Percentiles rank a stretch among this genome's conserved stretches.
These are phyloP conservation scores for Oryza glaberrima DNA, from an alignment of 176 grass and related monocot species.

Conservation along the genomic window DNA sequence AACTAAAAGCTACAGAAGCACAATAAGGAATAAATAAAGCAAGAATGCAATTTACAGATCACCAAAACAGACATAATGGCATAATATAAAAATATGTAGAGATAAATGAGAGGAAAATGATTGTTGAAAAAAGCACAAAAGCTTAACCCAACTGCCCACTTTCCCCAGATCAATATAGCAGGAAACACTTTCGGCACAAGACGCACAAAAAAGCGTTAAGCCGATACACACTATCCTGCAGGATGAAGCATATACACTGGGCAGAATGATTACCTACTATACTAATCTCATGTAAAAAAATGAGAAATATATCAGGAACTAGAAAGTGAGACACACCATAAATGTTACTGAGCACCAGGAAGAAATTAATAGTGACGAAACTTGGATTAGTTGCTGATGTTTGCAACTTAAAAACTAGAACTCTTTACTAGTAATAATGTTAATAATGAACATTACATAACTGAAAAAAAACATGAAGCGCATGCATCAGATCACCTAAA, in stretches of 20 bases:
- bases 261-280: not conserved
- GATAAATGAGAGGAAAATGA: constrained; percentile 65
- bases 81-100: not conserved
- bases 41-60: not conserved
- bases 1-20: not conserved
- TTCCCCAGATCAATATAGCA: constrained; percentile 60
- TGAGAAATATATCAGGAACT: not conserved
- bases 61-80: not conserved
- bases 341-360: not conserved
- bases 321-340: not conserved
- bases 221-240: constrained; percentile 77
- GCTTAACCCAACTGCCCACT: constrained; percentile 84
- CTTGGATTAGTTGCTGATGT: constrained; percentile 26
- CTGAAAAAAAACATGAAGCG: not conserved
- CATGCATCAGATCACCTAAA: constrained; percentile 30
- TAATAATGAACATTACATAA: constrained; percentile 10
- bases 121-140: constrained; percentile 68
- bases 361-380: not conserved
- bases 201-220: constrained; percentile 41
- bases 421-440: constrained; percentile 11
- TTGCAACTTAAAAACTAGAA: constrained; percentile 21
- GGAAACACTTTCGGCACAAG: constrained; percentile 65
- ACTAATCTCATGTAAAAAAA: not conserved
- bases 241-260: not conserved
- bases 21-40: not conserved